Conservation (phyloP, 805 yeast genomes). For the Vanderwaltozyma verrucispora region DNA sequence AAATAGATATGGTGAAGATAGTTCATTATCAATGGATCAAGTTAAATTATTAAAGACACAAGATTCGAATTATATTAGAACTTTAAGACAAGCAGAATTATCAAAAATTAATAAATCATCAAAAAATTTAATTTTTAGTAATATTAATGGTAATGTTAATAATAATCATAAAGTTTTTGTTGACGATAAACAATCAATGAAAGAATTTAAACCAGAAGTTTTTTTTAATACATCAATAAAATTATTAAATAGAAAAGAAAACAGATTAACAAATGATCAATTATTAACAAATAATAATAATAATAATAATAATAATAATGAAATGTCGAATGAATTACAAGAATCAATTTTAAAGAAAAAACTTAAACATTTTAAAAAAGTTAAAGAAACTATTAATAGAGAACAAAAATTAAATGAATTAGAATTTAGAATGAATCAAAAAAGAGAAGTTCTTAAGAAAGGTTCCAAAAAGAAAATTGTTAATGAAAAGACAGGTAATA, state of each 20-base stretch:
- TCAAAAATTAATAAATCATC: slow-evolving; percentile 35
- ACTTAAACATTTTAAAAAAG: slow-evolving; percentile 41
- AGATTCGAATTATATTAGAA: slow-evolving; percentile 77
- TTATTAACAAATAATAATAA: slow-evolving; percentile 31
- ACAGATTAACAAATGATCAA: slow-evolving; percentile 57
- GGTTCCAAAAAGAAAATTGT: slow-evolving; percentile 75
- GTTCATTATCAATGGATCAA: slow-evolving; percentile 54
- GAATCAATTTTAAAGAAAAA: slow-evolving; percentile 5
- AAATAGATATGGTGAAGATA: slow-evolving; percentile 38
- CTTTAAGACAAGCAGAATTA: slow-evolving; percentile 60
- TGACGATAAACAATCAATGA: slow-evolving; percentile 46
- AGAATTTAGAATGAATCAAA: slow-evolving; percentile 62
- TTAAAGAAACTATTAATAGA: slow-evolving; percentile 60
- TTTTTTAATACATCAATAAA: slow-evolving; percentile 62
- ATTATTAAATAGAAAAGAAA: slow-evolving; percentile 54
- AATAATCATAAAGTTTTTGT: slow-evolving; percentile 77
- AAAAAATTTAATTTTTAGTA: slow-evolving; percentile 1
- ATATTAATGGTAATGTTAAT: not conserved
- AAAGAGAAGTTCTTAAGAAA: slow-evolving; percentile 83
- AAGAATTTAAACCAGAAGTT: slow-evolving; percentile 49
- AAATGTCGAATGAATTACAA: slow-evolving; percentile 13
- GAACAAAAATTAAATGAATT: slow-evolving; percentile 58
- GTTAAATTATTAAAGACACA: slow-evolving; percentile 80
- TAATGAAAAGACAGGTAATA: slow-evolving; percentile 50
- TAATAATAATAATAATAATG: slow-evolving; percentile 8